These are phyloP conservation scores for Leonotis leonurus DNA, from an alignment of 257 asterid genomes.

Conservation along the genomic window DNA sequence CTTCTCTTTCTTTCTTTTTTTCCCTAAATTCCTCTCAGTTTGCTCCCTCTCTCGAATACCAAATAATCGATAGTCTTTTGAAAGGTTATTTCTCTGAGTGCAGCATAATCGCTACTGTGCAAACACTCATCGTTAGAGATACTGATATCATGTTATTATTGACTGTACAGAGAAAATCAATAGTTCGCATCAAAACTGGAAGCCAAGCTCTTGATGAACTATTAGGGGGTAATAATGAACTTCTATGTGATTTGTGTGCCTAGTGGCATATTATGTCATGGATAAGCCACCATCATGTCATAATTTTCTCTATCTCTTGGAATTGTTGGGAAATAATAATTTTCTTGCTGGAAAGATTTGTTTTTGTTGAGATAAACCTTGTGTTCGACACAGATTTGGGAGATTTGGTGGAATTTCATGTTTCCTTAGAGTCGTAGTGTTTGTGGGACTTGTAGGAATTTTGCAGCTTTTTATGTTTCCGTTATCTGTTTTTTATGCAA, in stretches of 20 bases:
- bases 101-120: background rate
- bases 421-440: background rate
- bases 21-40: no score
- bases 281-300: no score
- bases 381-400: background rate
- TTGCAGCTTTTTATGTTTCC: slow-evolving; percentile 29
- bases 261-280: background rate
- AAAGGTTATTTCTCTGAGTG: no score
- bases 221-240: slow-evolving; percentile 52
- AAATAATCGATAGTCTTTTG: no score
- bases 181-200: slow-evolving; percentile 86
- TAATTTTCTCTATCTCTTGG: no score
- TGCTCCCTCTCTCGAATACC: no score
- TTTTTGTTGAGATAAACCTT: slow-evolving; percentile 15
- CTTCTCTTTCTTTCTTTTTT: no score
- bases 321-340: no score
- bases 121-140: background rate
- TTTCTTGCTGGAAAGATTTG: slow-evolving; percentile 13
- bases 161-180: slow-evolving; percentile 59
- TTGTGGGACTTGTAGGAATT: slow-evolving; percentile 10
- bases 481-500: background rate
- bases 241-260: slow-evolving; percentile 2
- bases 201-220: slow-evolving; percentile 95
- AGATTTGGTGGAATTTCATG: background rate
- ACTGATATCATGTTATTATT: slow-evolving; percentile 16